Base-by-base conservation (phyloP, 768 basidiomycete species). In the Podaxis sp. region DNA sequence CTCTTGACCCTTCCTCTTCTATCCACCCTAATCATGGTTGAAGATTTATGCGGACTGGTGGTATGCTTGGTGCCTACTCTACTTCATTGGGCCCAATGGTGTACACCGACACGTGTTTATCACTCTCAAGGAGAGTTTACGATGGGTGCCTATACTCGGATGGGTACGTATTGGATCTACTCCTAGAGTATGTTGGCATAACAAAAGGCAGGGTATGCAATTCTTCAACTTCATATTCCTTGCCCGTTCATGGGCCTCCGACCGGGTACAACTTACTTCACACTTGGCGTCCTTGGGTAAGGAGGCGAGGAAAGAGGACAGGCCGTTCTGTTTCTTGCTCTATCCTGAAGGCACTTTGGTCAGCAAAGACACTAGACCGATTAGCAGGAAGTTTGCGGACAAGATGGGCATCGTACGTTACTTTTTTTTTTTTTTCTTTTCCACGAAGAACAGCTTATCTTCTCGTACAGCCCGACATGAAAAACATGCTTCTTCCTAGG, bases 291-390 rank as follows among this genome's bases (percentile, higher is more conserved):
- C 82, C 46, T 77, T 96, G 13, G 94, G 88, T 1, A 79, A 78
- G 55, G 80, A 81, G 35, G 87, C 89, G n/a, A 83, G 89, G 67
- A 73, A 80, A 54, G 79, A 85, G 68, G 81, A 89, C 63, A 84
- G 79, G 25, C 89, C 93, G 0, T 77, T 97, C 46, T 87, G 88
- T 63, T 85, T 96, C 66, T 78, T 98, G 58, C 80, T 98, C 50
- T 98, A 95, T 71, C 97, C 97, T 0, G 97, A 99, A 72, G 97
- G 97, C 32, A 98, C 96, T 3, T 87, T 98, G 27, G 89, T 95
- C 13, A 94, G 92, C 72, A 81, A 84, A 63, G 79, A 94, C 63
- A 98, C 95, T 3, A 74, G 93, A 50, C 93, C 93, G 0, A 79
- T 89, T 65, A 95, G 91, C 72, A 86, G 84, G 74, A 89, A 88